These are phyloP conservation scores for Bacterosira constricta DNA, from an alignment of 108 stramenopile species.

Conservation along the genomic window DNA sequence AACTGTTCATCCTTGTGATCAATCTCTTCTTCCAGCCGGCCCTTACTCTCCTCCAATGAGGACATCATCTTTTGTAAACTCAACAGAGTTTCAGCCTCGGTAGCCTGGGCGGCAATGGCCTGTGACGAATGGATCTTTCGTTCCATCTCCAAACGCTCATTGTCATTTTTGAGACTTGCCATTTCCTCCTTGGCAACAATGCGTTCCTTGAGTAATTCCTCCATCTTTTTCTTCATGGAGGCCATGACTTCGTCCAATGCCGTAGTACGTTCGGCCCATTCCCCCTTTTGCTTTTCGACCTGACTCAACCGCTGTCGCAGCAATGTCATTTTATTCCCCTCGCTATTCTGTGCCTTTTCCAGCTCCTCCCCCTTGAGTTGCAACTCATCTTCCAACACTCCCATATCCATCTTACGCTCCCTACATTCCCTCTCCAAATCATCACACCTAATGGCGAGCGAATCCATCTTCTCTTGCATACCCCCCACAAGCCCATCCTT, in stretches of 20 bases:
- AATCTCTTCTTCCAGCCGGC: not conserved
- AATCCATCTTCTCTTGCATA: conserved; percentile 9
- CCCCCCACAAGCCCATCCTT: conserved; percentile 2
- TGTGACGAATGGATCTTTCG: too few relatives aligned
- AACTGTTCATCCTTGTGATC: not conserved
- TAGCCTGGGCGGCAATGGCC: too few relatives aligned
- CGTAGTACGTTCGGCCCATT: conserved; percentile 2
- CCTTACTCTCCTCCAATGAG: conserved; percentile 7
- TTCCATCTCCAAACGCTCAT: too few relatives aligned
- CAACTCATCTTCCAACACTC: conserved; percentile 12
- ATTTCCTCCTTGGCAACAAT: not conserved
- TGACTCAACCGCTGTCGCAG: not conserved
- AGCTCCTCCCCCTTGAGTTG: not conserved
- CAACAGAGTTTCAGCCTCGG: not conserved
- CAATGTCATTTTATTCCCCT: too few relatives aligned
- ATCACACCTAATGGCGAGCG: not conserved
- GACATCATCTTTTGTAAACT: not conserved
- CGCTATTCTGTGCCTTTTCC: too few relatives aligned
- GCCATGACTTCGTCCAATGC: not conserved
- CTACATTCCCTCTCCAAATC: not conserved
- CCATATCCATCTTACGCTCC: conserved; percentile 1
- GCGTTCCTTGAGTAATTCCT: conserved; percentile 4
- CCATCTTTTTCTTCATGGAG: not conserved
- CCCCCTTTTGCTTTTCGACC: not conserved
- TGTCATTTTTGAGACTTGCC: too few relatives aligned